A percentile compares a stretch with the other conserved stretches of the same genome.
Evolutionary conservation across 768 basidiomycete species (phyloP).

Genomic region (Collybia sordida): DNA sequence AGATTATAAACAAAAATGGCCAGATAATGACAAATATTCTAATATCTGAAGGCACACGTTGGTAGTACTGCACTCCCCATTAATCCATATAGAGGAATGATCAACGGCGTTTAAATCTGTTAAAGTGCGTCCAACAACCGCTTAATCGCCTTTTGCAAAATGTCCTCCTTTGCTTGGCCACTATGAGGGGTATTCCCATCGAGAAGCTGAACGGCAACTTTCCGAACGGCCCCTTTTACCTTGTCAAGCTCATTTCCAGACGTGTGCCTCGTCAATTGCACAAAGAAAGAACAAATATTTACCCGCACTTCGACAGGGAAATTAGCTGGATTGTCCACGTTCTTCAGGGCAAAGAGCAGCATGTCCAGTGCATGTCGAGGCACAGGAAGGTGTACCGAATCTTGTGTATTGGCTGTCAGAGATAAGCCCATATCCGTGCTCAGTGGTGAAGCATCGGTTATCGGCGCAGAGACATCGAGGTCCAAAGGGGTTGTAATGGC

Average conservation of each 20-base stretch:
- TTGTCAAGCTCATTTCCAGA: constrained; percentile 45
- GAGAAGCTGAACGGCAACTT: constrained; percentile 51
- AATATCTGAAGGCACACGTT: background rate
- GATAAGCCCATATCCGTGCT: constrained; percentile 49
- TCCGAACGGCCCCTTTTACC: constrained; percentile 50
- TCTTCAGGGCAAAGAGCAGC: constrained; percentile 61
- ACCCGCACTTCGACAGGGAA: constrained; percentile 76
- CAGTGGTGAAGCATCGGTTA: constrained; percentile 36
- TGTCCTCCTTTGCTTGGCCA: constrained; percentile 40
- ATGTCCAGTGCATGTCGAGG: constrained; percentile 67
- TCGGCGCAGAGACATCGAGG: constrained; percentile 33
- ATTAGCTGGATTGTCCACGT: constrained; percentile 50
- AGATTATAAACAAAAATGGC: no score
- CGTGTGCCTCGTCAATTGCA: constrained; percentile 57
- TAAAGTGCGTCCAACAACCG: constrained; percentile 32
- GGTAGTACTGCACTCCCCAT: background rate
- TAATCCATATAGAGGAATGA: constrained; percentile 16
- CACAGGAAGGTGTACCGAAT: constrained; percentile 36
- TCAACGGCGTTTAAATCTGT: constrained; percentile 22
- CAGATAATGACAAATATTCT: no score
- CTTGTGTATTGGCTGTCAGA: constrained; percentile 39
- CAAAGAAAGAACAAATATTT: constrained; percentile 73
- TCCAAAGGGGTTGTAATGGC: constrained; percentile 54
- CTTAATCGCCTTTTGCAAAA: constrained; percentile 37
- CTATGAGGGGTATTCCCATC: constrained; percentile 23